Evolutionary conservation across 2,329 filamentous ascomycete genomes (phyloP).

Genomic region (Geoglossum cookeanum): DNA sequence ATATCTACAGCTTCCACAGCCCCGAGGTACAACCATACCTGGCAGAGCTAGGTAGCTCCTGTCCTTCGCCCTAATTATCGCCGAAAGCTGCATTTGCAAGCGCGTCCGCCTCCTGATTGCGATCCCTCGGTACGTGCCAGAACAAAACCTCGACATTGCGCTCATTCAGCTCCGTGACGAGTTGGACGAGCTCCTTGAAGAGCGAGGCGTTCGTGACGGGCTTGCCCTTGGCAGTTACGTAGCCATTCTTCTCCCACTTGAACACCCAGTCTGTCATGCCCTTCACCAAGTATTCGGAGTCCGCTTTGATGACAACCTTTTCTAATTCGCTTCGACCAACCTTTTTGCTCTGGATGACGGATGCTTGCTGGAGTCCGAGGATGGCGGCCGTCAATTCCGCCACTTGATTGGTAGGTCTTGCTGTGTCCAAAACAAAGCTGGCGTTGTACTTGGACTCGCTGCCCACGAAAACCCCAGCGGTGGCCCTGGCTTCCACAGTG

Average conservation of each 20-base stretch:
- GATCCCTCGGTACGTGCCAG: conserved; percentile 12
- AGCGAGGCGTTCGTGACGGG: conserved; percentile 12
- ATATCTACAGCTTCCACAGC: no score
- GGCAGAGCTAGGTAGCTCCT: no score
- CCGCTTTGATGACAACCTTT: conserved; percentile 15
- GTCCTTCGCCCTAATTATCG: no score
- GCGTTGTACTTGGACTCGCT: no score
- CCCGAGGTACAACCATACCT: no score
- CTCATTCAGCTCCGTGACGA: conserved; percentile 11
- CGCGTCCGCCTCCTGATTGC: conserved; percentile 7
- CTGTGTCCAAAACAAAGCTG: background rate
- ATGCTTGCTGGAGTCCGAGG: conserved; percentile 6
- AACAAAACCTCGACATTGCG: conserved; percentile 12
- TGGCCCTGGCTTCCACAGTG: no score
- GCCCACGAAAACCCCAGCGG: no score
- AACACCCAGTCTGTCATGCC: conserved; percentile 16
- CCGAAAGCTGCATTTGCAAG: no score
- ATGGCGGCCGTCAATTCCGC: conserved; percentile 11
- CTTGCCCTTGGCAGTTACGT: conserved; percentile 12
- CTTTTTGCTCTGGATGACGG: background rate
- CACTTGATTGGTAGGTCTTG: conserved; percentile 9
- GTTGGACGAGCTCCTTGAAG: conserved; percentile 10
- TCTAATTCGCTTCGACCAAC: background rate
- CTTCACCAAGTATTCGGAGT: conserved; percentile 19
- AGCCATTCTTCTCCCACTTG: conserved; percentile 17